Conservation (phyloP, 805 yeast genomes). For the Yarrowia osloensis region DNA sequence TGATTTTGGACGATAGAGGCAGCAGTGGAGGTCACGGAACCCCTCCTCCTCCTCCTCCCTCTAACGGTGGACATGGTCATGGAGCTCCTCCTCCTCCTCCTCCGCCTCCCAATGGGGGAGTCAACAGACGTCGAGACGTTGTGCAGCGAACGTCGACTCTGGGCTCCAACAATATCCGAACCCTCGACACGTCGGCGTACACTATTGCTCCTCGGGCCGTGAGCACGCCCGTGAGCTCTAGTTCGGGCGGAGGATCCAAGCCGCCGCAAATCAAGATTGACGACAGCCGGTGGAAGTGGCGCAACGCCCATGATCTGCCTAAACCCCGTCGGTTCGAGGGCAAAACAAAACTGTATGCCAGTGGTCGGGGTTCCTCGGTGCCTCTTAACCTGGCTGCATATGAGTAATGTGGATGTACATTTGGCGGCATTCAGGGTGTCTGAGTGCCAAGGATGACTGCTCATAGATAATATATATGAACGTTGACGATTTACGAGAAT, state of each 20-base stretch:
- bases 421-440: neutral
- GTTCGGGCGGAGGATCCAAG: conserved; percentile 14
- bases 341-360: conserved; percentile 79
- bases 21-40: conserved; percentile 7
- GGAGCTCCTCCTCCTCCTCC: conserved; percentile 33
- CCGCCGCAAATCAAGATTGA: conserved; percentile 53
- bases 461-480: neutral
- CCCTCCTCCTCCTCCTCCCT: conserved; percentile 40
- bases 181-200: conserved; percentile 65
- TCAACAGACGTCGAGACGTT: conserved; percentile 15
- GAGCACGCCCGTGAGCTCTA: conserved; percentile 35
- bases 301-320: conserved; percentile 70
- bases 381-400: conserved; percentile 65
- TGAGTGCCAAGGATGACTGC: neutral
- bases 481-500: no score
- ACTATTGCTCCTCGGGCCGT: conserved; percentile 52
- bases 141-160: conserved; percentile 22
- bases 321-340: conserved; percentile 81
- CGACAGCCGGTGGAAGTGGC: conserved; percentile 71
- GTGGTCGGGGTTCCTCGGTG: conserved; percentile 92
- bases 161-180: conserved; percentile 50
- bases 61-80: conserved; percentile 38
- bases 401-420: conserved; percentile 32
- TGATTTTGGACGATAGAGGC: conserved; percentile 12
- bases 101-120: conserved; percentile 9